phyloP scores from a whole-genome alignment of 2,329 filamentous ascomycete species.

The Nigrospora sphaerica region DNA sequence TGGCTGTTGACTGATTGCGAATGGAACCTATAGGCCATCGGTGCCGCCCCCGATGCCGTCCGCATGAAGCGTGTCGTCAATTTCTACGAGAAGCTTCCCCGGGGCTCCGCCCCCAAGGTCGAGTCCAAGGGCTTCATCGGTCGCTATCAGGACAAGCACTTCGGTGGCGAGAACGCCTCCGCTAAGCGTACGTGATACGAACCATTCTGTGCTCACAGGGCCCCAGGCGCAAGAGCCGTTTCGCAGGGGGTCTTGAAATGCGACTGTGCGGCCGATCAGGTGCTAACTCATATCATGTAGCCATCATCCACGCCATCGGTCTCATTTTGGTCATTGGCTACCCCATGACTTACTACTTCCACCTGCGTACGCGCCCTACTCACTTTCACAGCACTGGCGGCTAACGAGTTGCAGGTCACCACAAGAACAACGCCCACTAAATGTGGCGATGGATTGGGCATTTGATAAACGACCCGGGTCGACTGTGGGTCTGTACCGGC shows the following conservation, averaged over 20 bases:
- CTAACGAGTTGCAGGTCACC: slow-evolving; percentile 62
- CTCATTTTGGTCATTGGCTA: slow-evolving; percentile 78
- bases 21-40: slow-evolving; percentile 63
- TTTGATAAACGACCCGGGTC: neutral
- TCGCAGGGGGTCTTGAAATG: neutral
- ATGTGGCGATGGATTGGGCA: neutral
- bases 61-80: slow-evolving; percentile 97
- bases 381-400: neutral
- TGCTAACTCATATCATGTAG: slow-evolving; percentile 39
- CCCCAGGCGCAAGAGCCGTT: too few species aligned
- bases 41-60: slow-evolving; percentile 88
- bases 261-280: neutral
- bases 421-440: slow-evolving; percentile 99
- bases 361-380: slow-evolving; percentile 67
- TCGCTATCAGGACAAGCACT: slow-evolving; percentile 87
- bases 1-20: slow-evolving; percentile 27
- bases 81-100: slow-evolving; percentile 98
- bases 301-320: slow-evolving; percentile 79
- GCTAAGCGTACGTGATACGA: slow-evolving; percentile 66
- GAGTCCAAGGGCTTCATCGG: slow-evolving; percentile 78
- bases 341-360: slow-evolving; percentile 99
- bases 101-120: slow-evolving; percentile 77
- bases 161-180: slow-evolving; percentile 80
- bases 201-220: too few species aligned
- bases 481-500: slow-evolving; percentile 1